These are phyloP conservation scores for Epichloe sibirici DNA, from an alignment of 2,329 filamentous ascomycete genomes.

Conservation along the genomic window DNA sequence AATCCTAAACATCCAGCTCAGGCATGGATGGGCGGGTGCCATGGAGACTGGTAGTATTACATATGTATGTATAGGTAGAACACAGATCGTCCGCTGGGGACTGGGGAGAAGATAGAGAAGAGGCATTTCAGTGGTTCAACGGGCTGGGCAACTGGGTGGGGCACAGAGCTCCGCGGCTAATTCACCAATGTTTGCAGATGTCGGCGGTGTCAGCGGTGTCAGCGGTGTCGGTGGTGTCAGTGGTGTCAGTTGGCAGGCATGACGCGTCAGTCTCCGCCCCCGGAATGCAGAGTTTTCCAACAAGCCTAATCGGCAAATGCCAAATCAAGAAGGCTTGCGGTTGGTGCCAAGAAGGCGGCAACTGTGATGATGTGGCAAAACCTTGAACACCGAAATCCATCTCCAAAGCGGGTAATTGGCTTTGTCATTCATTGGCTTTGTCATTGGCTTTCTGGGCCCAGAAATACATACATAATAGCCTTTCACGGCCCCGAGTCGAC, in stretches of 20 bases:
- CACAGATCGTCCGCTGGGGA: neutral
- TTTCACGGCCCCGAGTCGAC: constrained; percentile 12
- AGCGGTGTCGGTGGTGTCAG: neutral
- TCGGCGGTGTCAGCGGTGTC: neutral
- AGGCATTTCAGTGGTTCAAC: no score
- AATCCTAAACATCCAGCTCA: neutral
- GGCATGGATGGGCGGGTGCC: neutral
- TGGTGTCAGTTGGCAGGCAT: neutral
- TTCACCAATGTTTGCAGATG: no score
- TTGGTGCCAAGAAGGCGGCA: neutral
- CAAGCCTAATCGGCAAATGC: neutral
- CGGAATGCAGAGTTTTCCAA: neutral
- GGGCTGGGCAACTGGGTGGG: no score
- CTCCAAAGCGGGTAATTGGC: neutral
- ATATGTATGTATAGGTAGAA: no score
- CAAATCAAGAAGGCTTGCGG: neutral
- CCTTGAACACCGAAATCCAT: neutral
- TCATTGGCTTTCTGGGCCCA: neutral
- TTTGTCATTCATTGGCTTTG: neutral
- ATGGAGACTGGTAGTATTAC: neutral
- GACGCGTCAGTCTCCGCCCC: neutral
- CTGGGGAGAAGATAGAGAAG: neutral
- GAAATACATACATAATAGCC: neutral
- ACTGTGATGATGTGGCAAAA: neutral
- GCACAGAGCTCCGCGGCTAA: no score